Conservation (phyloP, 2,329 filamentous ascomycete species). For the Chrysosporium queenslandicum region DNA sequence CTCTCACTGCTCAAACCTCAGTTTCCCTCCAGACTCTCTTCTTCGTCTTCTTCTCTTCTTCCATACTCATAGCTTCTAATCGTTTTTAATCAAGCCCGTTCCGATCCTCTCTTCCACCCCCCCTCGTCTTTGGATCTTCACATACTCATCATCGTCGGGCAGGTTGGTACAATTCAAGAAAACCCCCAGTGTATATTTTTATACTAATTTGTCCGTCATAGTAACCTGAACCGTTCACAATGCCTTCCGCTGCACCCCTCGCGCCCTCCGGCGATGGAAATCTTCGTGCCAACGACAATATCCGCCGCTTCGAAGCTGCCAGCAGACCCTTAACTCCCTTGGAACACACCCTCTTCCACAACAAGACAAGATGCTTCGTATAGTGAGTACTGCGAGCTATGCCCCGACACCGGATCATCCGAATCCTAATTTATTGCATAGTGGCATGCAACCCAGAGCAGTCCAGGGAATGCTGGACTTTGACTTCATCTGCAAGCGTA, state of each 20-base stretch:
- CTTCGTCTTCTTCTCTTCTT: conserved; percentile 11
- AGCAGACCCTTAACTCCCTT: conserved; percentile 86
- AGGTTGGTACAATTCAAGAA: no score
- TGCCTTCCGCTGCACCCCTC: conserved; percentile 46
- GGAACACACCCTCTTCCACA: conserved; percentile 88
- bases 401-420: no score
- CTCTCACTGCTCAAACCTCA: background rate
- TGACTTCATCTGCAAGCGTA: conserved; percentile 99
- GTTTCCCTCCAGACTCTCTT: conserved; percentile 12
- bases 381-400: conserved; percentile 65
- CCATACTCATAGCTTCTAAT: background rate
- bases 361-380: conserved; percentile 99
- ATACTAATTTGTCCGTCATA: background rate
- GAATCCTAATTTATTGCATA: conserved; percentile 23
- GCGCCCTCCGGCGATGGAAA: conserved; percentile 42
- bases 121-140: no score
- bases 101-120: no score
- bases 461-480: conserved; percentile 96
- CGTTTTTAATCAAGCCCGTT: no score
- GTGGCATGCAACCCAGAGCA: conserved; percentile 88
- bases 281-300: conserved; percentile 91
- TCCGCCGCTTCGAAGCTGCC: conserved; percentile 86
- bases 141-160: no score
- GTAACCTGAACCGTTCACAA: conserved; percentile 27
- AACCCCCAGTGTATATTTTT: no score